phyloP scores from a whole-genome alignment of 2,329 filamentous ascomycete species.

The Nemania abortiva region DNA sequence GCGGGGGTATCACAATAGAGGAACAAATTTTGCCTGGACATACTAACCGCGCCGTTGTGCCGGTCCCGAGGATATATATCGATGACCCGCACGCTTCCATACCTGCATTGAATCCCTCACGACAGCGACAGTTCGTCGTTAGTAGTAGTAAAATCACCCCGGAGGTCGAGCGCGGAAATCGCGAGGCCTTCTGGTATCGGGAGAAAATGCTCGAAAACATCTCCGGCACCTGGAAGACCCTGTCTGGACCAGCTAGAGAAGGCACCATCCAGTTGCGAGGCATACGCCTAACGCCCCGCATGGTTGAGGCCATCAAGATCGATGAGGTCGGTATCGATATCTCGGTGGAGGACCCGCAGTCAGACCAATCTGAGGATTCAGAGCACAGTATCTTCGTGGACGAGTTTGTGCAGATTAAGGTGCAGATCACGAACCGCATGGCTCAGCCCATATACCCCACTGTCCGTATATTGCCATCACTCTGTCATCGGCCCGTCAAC shows the following conservation, averaged over 20 bases:
- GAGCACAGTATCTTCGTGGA: slow-evolving; percentile 60
- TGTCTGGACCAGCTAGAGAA: slow-evolving; percentile 62
- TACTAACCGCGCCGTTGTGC: slow-evolving; percentile 79
- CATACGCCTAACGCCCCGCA: slow-evolving; percentile 78
- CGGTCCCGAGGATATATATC: slow-evolving; percentile 80
- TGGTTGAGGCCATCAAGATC: slow-evolving; percentile 85
- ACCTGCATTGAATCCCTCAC: slow-evolving; percentile 81
- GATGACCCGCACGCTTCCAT: slow-evolving; percentile 82
- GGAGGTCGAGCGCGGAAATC: slow-evolving; percentile 79
- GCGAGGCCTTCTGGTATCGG: slow-evolving; percentile 93
- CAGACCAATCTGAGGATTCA: slow-evolving; percentile 21
- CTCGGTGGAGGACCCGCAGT: slow-evolving; percentile 57
- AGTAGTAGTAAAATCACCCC: slow-evolving; percentile 82
- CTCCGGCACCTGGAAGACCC: slow-evolving; percentile 77
- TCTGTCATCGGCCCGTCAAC: slow-evolving; percentile 78
- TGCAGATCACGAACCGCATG: slow-evolving; percentile 82
- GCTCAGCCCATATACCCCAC: slow-evolving; percentile 75
- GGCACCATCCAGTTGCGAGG: slow-evolving; percentile 82
- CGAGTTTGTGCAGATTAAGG: slow-evolving; percentile 75
- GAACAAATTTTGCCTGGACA: slow-evolving; percentile 74
- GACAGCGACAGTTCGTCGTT: slow-evolving; percentile 93
- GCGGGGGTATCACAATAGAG: slow-evolving; percentile 62
- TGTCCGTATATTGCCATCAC: slow-evolving; percentile 79
- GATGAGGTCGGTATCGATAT: slow-evolving; percentile 81
- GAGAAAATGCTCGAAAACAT: slow-evolving; percentile 81